Percentiles rank a stretch among this genome's conserved stretches.
Conservation (phyloP, 2,329 filamentous ascomycete species). For the Keithomyces neogunnii region DNA sequence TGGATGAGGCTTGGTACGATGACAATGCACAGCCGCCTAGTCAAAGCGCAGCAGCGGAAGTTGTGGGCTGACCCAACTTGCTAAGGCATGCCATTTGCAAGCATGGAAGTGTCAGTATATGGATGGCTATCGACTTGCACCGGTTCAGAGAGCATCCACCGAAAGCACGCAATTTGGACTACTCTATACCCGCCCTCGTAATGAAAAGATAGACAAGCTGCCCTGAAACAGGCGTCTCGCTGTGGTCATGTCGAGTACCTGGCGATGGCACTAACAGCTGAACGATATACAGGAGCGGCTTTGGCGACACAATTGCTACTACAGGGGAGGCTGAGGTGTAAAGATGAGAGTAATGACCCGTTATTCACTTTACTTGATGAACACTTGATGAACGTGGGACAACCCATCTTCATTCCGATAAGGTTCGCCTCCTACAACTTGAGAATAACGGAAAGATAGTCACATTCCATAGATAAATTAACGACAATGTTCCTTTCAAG, state of each 20-base stretch:
- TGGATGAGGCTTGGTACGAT: conserved; percentile 27
- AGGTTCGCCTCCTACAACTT: no score
- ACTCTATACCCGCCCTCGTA: neutral
- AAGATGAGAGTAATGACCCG: neutral
- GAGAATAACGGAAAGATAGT: no score
- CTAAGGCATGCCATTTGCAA: neutral
- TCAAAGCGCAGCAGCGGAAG: conserved; percentile 4
- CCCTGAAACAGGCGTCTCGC: neutral
- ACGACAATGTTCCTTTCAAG: neutral
- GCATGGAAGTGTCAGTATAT: neutral
- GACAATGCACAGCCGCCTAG: conserved; percentile 11
- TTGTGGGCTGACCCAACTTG: conserved; percentile 5
- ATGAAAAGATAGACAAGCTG: neutral
- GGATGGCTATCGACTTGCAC: no score
- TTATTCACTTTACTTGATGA: neutral
- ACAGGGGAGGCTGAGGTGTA: conserved; percentile 3
- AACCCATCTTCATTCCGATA: no score
- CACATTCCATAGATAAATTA: no score
- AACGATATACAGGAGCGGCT: conserved; percentile 10
- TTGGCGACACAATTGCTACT: conserved; percentile 13
- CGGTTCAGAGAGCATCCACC: no score
- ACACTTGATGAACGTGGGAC: no score
- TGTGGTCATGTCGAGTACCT: conserved; percentile 9
- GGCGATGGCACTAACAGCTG: neutral
- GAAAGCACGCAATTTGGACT: neutral